phyloP scores from a whole-genome alignment of 2,329 filamentous ascomycete species.

The Phialophora chinensis region DNA sequence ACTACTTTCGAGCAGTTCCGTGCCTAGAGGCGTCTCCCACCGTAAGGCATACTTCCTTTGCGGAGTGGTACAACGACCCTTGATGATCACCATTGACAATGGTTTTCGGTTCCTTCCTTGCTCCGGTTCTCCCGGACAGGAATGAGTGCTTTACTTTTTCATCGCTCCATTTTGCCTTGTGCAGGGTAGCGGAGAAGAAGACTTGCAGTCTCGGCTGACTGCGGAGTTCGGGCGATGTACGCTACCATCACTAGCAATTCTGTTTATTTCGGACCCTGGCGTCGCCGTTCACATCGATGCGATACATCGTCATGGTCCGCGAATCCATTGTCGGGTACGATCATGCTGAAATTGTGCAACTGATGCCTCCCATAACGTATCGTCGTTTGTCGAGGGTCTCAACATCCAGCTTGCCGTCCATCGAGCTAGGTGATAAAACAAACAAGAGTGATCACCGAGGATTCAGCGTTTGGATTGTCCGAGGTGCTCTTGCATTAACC shows the following conservation, averaged over 20 bases:
- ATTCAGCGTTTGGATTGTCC: not conserved
- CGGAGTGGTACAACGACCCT: conserved; percentile 3
- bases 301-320: not conserved
- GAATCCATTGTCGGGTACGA: too few species aligned
- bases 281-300: not conserved
- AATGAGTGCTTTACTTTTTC: conserved; percentile 19
- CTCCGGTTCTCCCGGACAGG: not conserved
- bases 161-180: conserved; percentile 25
- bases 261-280: too few species aligned
- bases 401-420: not conserved
- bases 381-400: not conserved
- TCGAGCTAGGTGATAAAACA: not conserved
- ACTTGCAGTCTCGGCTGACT: not conserved
- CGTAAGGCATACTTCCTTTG: conserved; percentile 14
- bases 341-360: too few species aligned
- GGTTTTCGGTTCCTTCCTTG: not conserved
- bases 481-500: not conserved
- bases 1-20: conserved; percentile 14
- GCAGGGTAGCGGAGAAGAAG: conserved; percentile 26
- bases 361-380: too few species aligned
- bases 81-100: conserved; percentile 5
- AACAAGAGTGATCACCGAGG: not conserved
- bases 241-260: too few species aligned
- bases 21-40: conserved; percentile 27
- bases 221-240: too few species aligned